Evolutionary conservation across 2,329 filamentous ascomycete genomes (phyloP).

Genomic region (Phyllosticta citrichinensis): DNA sequence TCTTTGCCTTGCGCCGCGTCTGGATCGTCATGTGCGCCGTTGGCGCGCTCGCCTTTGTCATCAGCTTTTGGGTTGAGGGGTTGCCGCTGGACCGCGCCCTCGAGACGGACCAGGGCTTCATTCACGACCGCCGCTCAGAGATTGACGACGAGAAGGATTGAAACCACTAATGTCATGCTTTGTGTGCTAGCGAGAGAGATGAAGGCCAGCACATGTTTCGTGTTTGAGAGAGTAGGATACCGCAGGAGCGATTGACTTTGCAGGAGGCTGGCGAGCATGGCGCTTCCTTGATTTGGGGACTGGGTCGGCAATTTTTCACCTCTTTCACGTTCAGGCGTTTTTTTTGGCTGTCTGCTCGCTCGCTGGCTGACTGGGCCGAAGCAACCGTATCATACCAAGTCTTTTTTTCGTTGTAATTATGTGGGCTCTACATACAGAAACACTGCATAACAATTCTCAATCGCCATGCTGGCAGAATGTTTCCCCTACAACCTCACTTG

Average conservation of each 20-base stretch:
- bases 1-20: constrained; percentile 44
- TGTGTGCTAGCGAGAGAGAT: neutral
- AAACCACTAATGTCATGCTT: neutral
- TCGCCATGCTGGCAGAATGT: neutral
- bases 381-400: neutral
- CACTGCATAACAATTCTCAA: neutral
- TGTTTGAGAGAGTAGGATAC: neutral
- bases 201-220: neutral
- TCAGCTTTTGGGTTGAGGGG: constrained; percentile 43
- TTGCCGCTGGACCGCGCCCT: constrained; percentile 36
- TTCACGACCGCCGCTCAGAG: constrained; percentile 9
- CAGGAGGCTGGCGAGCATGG: neutral
- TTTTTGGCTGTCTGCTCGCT: neutral
- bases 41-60: constrained; percentile 40
- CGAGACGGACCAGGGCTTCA: constrained; percentile 40
- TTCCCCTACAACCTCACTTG: neutral
- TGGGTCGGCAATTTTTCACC: neutral
- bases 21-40: constrained; percentile 48
- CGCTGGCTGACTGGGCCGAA: neutral
- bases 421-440: neutral
- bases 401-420: neutral
- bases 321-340: neutral
- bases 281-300: neutral
- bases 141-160: neutral
- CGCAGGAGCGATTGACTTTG: neutral